Base-by-base conservation (phyloP, 495 filamentous ascomycete species). In the Hypoxylon trugodes region DNA sequence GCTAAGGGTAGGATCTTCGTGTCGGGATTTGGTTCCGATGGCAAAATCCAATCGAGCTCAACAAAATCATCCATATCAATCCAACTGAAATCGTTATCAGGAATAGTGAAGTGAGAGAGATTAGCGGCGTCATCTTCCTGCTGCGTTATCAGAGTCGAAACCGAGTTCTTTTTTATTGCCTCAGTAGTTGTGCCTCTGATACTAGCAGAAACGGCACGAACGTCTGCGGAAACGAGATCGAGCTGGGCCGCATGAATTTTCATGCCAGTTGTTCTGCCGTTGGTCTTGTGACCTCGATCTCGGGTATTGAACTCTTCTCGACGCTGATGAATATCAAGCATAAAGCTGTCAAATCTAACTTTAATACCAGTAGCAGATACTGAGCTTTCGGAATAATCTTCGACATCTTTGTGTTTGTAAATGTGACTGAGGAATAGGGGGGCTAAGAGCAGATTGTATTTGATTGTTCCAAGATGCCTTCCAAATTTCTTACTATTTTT, bases 51-150 rank as follows among this genome's bases (percentile, higher is more conserved):
- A 71, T 97, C 95, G 7, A 98, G 81, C 73, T 98, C 95, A 21
- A 98, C 92, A 77, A 98, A 98, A 71, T 98, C 95, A 75, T 98
- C 95, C 93, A 98, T 97, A 72, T 98, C 95, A 68, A 98, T 89
- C 95, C 95, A 98, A 49, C 86, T 88, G 65, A 91, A 85, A 72
- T 98, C 95, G 32, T 93, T 91, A 69, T 98, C 95, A 0, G 93
- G 92, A 54, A 98, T 97, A 0, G 87, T 92, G 72, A 98, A 98
- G 24, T 89, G 86, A 13, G 93, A 96, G 38, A 97, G 80, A 74
- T 98, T 92, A 5, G 74, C 73, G 28, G 69, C 63, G 22, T 80
- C 79, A 3, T 73, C 74, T 6, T 82, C 81, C 25, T 82, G 76
- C 38, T 84, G 79, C 1, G 78, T 75, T 30, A 81, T 69, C 35